Percentiles rank a stretch among this genome's conserved stretches.
Conservation (phyloP, 345 rosid genomes). For the Salix arbutifolia region DNA sequence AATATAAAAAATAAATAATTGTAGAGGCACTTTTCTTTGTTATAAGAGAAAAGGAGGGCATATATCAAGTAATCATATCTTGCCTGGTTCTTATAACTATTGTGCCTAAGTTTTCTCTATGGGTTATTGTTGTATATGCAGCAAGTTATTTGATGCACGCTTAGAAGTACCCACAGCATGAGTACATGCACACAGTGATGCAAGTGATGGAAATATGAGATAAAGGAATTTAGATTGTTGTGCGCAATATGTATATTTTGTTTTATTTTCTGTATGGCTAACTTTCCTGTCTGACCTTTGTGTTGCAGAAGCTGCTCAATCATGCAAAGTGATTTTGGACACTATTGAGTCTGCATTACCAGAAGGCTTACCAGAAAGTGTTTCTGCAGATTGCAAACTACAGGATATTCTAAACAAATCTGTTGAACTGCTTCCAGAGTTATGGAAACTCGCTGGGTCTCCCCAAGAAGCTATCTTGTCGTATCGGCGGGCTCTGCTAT, state of each 20-base stretch:
- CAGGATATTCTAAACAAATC: constrained; percentile 67
- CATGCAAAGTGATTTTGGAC: constrained; percentile 75
- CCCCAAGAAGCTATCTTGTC: constrained; percentile 59
- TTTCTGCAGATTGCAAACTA: constrained; percentile 58
- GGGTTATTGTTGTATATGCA: background rate
- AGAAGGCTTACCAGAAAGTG: constrained; percentile 63
- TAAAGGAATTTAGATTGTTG: background rate
- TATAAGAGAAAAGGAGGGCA: background rate
- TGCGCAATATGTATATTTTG: background rate
- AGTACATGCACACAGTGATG: background rate
- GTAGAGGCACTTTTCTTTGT: background rate
- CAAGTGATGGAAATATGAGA: background rate
- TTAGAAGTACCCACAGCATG: background rate
- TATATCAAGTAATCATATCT: background rate
- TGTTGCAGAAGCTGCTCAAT: constrained; percentile 81
- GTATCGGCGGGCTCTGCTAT: constrained; percentile 64
- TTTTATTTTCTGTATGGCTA: background rate
- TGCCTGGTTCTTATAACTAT: background rate
- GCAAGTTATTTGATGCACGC: background rate
- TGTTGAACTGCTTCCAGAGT: constrained; percentile 80
- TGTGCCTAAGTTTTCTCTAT: background rate
- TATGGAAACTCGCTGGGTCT: constrained; percentile 64
- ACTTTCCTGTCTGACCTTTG: background rate
- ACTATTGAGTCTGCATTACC: constrained; percentile 64
- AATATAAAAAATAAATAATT: background rate